Evolutionary conservation across 495 filamentous ascomycete genomes (phyloP).

Genomic region (Penicillium lividum): DNA sequence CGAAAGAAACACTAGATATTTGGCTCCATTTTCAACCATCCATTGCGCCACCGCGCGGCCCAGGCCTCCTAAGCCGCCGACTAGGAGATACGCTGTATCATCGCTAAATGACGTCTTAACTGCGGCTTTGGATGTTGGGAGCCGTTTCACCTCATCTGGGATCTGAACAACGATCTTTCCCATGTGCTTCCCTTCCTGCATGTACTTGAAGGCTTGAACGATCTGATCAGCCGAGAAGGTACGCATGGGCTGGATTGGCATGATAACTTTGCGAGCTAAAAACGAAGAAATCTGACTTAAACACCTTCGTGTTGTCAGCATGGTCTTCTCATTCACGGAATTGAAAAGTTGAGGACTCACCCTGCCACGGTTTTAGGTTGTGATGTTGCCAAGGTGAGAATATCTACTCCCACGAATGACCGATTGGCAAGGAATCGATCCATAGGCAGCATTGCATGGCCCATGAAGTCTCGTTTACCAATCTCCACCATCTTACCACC

Average conservation of each 20-base stretch:
- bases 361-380: no score
- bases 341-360: no score
- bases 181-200: slow-evolving; percentile 42
- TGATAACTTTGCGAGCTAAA: no score
- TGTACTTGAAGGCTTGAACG: slow-evolving; percentile 27
- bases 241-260: slow-evolving; percentile 35
- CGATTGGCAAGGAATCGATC: no score
- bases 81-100: not conserved
- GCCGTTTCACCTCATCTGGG: not conserved
- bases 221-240: slow-evolving; percentile 23
- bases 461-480: no score
- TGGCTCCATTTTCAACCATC: slow-evolving; percentile 7
- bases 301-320: no score
- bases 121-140: not conserved
- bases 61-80: slow-evolving; percentile 1
- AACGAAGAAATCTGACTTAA: no score
- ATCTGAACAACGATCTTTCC: slow-evolving; percentile 42
- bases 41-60: not conserved
- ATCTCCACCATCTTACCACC: no score
- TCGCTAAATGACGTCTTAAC: not conserved
- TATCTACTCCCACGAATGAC: no score
- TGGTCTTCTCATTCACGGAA: no score
- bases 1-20: not conserved
- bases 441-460: no score
- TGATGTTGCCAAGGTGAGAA: no score